Conservation (phyloP, 352 stramenopile species). For the Pythium myriotylum region DNA sequence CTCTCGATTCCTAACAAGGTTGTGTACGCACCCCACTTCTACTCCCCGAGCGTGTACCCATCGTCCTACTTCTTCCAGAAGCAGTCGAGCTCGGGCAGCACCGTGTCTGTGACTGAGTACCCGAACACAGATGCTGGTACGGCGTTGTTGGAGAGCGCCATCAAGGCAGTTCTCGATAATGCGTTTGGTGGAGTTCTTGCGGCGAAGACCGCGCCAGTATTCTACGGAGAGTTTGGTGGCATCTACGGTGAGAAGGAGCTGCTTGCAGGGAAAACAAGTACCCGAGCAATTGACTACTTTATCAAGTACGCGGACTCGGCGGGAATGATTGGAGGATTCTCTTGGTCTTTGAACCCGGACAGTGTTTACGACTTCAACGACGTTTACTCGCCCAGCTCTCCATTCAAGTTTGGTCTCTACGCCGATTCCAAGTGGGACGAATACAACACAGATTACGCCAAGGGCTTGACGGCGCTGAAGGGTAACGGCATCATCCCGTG, state of each 20-base stretch:
- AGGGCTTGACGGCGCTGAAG: slow-evolving; percentile 60
- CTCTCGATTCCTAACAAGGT: slow-evolving; percentile 67
- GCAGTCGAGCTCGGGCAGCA: slow-evolving; percentile 39
- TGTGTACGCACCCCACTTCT: slow-evolving; percentile 83
- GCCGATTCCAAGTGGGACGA: slow-evolving; percentile 59
- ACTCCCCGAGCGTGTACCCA: slow-evolving; percentile 79
- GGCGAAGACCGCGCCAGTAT: slow-evolving; percentile 53
- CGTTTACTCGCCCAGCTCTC: slow-evolving; percentile 55
- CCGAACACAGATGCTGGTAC: slow-evolving; percentile 65
- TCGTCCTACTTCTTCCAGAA: slow-evolving; percentile 75
- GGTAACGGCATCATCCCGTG: slow-evolving; percentile 77
- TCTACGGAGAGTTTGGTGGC: slow-evolving; percentile 84
- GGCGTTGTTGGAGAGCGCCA: slow-evolving; percentile 46
- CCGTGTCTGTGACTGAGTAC: slow-evolving; percentile 60
- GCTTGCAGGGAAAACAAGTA: slow-evolving; percentile 61
- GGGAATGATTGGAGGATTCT: slow-evolving; percentile 78
- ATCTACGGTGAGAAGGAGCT: slow-evolving; percentile 69
- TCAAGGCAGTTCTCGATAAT: slow-evolving; percentile 66
- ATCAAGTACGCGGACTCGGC: slow-evolving; percentile 68
- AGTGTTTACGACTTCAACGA: slow-evolving; percentile 79
- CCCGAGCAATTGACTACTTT: slow-evolving; percentile 70
- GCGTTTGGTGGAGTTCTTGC: slow-evolving; percentile 64
- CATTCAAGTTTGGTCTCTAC: slow-evolving; percentile 78
- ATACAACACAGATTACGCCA: slow-evolving; percentile 77
- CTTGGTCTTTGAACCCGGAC: slow-evolving; percentile 82